phyloP scores from a whole-genome alignment of 495 filamentous ascomycete species.

The Articulospora tetracladia region DNA sequence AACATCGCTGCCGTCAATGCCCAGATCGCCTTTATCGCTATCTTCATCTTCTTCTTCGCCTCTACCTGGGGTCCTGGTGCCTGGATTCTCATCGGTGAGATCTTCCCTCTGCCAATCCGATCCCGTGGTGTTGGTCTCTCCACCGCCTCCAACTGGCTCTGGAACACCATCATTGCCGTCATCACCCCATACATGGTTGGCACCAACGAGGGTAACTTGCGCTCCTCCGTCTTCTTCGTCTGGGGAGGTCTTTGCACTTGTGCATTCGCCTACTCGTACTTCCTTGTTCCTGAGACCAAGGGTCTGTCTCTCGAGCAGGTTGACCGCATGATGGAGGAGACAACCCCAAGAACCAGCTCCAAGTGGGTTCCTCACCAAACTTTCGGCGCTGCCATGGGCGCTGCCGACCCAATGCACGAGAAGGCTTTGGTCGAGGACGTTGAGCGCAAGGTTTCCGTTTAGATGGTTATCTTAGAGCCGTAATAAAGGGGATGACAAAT shows the following conservation, averaged over 20 bases:
- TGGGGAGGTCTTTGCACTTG: slow-evolving; percentile 65
- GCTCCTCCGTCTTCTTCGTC: slow-evolving; percentile 72
- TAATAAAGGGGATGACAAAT: no score
- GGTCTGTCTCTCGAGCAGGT: slow-evolving; percentile 84
- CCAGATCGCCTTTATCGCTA: slow-evolving; percentile 65
- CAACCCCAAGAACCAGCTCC: slow-evolving; percentile 60
- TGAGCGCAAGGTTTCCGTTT: neutral
- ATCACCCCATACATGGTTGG: slow-evolving; percentile 22
- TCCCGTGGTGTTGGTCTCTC: slow-evolving; percentile 74
- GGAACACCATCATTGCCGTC: slow-evolving; percentile 46
- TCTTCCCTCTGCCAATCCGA: slow-evolving; percentile 81
- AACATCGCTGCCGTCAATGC: slow-evolving; percentile 52
- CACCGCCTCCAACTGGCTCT: slow-evolving; percentile 84
- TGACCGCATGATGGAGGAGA: slow-evolving; percentile 85
- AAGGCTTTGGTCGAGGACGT: neutral
- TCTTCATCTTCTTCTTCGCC: slow-evolving; percentile 77
- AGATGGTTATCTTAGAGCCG: no score
- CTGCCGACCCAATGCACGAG: slow-evolving; percentile 25
- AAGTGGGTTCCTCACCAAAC: slow-evolving; percentile 69
- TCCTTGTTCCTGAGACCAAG: slow-evolving; percentile 82
- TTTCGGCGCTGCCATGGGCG: slow-evolving; percentile 54
- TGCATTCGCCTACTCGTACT: slow-evolving; percentile 68
- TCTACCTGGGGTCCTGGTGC: slow-evolving; percentile 65
- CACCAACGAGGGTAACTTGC: slow-evolving; percentile 45
- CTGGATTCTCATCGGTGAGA: slow-evolving; percentile 82